Conservation (phyloP, 495 filamentous ascomycete species). For the Lophium mytilinum region DNA sequence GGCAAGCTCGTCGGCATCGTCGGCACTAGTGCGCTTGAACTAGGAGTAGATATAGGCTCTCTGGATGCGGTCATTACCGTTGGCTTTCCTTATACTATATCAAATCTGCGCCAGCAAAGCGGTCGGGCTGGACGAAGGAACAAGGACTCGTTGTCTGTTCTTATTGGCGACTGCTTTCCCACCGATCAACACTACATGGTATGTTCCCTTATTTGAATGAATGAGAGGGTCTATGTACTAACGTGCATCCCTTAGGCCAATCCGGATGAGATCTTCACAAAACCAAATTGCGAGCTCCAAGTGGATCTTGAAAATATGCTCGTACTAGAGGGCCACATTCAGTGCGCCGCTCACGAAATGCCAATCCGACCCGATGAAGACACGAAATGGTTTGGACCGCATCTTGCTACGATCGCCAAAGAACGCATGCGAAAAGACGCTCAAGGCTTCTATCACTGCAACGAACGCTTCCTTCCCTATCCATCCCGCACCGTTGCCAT, state of each 20-base stretch:
- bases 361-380: conserved; percentile 75
- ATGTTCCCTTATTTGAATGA: no score
- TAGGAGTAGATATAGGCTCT: conserved; percentile 93
- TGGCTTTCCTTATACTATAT: conserved; percentile 91
- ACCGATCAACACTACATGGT: conserved; percentile 93
- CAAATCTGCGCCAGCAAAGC: conserved; percentile 90
- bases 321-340: conserved; percentile 85
- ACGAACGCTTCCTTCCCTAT: conserved; percentile 76
- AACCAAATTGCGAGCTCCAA: conserved; percentile 79
- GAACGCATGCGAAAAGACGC: conserved; percentile 68
- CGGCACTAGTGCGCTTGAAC: conserved; percentile 84
- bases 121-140: conserved; percentile 88
- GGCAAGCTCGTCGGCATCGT: conserved; percentile 89
- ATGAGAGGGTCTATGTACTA: no score
- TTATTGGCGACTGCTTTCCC: conserved; percentile 87
- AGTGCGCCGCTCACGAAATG: conserved; percentile 94
- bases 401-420: conserved; percentile 62
- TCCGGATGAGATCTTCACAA: conserved; percentile 91
- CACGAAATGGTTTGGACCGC: conserved; percentile 66
- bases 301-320: conserved; percentile 88
- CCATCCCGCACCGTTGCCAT: conserved; percentile 81
- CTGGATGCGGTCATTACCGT: conserved; percentile 91
- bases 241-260: conserved; percentile 43
- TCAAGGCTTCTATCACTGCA: conserved; percentile 80
- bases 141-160: conserved; percentile 83